These are phyloP conservation scores for Fusarium domesticum DNA, from an alignment of 2,329 filamentous ascomycete genomes.

Conservation along the genomic window DNA sequence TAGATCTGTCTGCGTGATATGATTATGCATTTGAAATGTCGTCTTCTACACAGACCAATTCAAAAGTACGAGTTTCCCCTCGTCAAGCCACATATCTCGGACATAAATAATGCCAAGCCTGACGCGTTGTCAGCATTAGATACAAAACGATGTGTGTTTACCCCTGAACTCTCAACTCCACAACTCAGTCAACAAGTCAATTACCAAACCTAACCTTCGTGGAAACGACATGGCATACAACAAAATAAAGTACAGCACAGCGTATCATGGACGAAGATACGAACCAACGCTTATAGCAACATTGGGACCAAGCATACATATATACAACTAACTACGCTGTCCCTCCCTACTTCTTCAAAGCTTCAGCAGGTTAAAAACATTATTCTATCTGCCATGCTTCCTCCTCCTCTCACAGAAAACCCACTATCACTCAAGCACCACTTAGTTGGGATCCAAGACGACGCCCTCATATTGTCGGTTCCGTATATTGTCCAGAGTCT, in stretches of 20 bases:
- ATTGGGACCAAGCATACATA: not conserved
- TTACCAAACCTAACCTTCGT: conserved; percentile 2
- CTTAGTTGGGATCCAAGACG: conserved; percentile 60
- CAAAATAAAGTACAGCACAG: too few species aligned
- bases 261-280: too few species aligned
- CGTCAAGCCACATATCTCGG: not conserved
- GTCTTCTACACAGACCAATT: too few species aligned
- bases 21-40: too few species aligned
- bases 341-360: not conserved
- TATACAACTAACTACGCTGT: not conserved
- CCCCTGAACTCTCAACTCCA: conserved; percentile 10
- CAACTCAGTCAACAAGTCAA: not conserved
- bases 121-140: not conserved
- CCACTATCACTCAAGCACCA: not conserved
- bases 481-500: conserved; percentile 90
- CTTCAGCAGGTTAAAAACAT: conserved; percentile 12
- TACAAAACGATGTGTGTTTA: not conserved
- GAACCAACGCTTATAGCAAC: too few species aligned
- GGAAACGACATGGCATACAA: not conserved
- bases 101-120: not conserved
- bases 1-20: too few species aligned
- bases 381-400: conserved; percentile 28
- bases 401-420: conserved; percentile 11
- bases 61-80: too few species aligned
- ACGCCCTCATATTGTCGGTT: conserved; percentile 92